Percentiles rank a stretch among this genome's conserved stretches.
Conservation (phyloP, 1,284 basidiomycete species). For the Omphalotus olearius region DNA sequence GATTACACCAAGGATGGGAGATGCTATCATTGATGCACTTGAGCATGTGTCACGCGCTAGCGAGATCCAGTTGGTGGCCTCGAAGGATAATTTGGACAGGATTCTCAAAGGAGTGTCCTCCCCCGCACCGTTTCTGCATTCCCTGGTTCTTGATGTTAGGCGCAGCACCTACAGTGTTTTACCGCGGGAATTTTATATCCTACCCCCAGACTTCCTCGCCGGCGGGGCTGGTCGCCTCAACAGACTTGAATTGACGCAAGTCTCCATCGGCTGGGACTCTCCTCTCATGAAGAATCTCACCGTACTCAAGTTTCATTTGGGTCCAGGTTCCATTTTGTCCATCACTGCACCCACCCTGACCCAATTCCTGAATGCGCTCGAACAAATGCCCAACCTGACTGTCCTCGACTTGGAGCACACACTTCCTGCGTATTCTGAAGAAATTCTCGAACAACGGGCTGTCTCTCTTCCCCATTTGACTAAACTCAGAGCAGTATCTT, state of each 20-base stretch:
- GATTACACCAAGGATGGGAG: slow-evolving; percentile 7
- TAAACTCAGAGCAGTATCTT: slow-evolving; percentile 17
- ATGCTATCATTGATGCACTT: slow-evolving; percentile 9
- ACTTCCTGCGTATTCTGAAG: slow-evolving; percentile 5
- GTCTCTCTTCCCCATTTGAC: slow-evolving; percentile 18
- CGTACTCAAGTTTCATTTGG: slow-evolving; percentile 20
- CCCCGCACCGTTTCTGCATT: slow-evolving; percentile 12
- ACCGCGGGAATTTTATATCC: slow-evolving; percentile 12
- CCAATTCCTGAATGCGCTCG: slow-evolving; percentile 20
- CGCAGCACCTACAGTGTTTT: slow-evolving; percentile 10
- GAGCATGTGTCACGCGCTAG: slow-evolving; percentile 9
- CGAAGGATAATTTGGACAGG: slow-evolving; percentile 7
- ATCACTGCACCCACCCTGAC: slow-evolving; percentile 17
- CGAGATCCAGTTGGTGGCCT: slow-evolving; percentile 6
- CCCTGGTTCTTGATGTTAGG: slow-evolving; percentile 9
- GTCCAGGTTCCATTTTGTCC: neutral
- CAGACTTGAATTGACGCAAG: slow-evolving; percentile 24
- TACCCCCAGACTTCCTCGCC: slow-evolving; percentile 20
- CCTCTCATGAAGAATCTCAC: slow-evolving; percentile 21
- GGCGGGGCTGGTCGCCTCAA: slow-evolving; percentile 25
- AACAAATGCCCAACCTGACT: slow-evolving; percentile 21
- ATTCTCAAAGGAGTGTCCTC: slow-evolving; percentile 5
- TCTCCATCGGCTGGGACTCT: slow-evolving; percentile 24
- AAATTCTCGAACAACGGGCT: slow-evolving; percentile 4
- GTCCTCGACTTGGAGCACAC: slow-evolving; percentile 19